Evolutionary conservation across 257 asterid species (phyloP).

Genomic region (Solanum appendiculatum): DNA sequence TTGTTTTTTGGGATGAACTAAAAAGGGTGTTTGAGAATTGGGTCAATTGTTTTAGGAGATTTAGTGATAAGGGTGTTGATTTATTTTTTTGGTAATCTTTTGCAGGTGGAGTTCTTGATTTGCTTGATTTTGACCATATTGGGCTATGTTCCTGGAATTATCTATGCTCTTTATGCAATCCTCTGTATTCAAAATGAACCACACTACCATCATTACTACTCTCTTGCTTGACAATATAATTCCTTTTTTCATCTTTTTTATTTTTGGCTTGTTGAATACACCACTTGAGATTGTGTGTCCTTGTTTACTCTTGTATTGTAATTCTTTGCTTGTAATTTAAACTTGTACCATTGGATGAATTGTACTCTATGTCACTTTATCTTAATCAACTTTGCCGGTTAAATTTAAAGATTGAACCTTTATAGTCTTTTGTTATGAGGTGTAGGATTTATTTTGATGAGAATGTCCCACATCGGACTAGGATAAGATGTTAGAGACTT

Average conservation of each 20-base stretch:
- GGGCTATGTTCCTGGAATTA: slow-evolving; percentile 55
- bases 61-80: not conserved
- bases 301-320: not conserved
- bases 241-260: not conserved
- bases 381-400: not conserved
- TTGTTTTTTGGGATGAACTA: not conserved
- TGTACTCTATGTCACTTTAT: not conserved
- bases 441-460: not conserved
- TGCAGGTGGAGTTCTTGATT: slow-evolving; percentile 57
- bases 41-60: not conserved
- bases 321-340: not conserved
- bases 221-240: not conserved
- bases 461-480: not conserved
- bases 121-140: slow-evolving; percentile 29
- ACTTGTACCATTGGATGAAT: not conserved
- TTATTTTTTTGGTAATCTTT: not conserved
- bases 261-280: not conserved
- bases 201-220: not conserved
- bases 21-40: not conserved
- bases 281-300: not conserved
- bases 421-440: not conserved
- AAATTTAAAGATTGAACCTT: not conserved
- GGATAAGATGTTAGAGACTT: not conserved
- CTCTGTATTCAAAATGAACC: not conserved
- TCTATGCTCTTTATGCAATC: slow-evolving; percentile 52